A percentile compares a stretch with the other conserved stretches of the same genome.
Conservation (phyloP, 2,329 filamentous ascomycete genomes). For the Xylariales sp. region DNA sequence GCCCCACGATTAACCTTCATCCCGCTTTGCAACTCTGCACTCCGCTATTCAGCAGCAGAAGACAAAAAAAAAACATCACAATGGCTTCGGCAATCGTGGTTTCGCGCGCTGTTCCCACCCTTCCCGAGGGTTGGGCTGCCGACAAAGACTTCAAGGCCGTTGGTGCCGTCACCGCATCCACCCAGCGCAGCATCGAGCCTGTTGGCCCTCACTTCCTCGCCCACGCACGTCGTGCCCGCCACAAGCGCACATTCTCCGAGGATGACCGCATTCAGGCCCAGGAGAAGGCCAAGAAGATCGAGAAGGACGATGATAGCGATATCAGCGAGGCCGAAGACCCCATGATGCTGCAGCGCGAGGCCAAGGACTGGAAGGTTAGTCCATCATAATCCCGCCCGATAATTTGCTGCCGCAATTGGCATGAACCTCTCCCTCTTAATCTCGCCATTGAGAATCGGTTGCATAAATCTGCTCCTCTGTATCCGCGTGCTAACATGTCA, state of each 20-base stretch:
- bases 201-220: conserved; percentile 97
- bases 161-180: conserved; percentile 70
- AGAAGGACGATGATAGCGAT: conserved; percentile 84
- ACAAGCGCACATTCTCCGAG: conserved; percentile 97
- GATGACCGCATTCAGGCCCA: conserved; percentile 97
- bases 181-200: conserved; percentile 86
- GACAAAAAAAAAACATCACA: too few relatives aligned
- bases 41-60: conserved; percentile 10
- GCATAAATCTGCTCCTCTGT: too few relatives aligned
- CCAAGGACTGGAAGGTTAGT: conserved; percentile 97
- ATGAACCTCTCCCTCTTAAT: too few relatives aligned
- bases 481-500: not conserved
- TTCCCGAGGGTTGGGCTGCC: conserved; percentile 76
- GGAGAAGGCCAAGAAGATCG: conserved; percentile 90
- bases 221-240: conserved; percentile 89
- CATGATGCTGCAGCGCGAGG: conserved; percentile 84
- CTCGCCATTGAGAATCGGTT: too few relatives aligned
- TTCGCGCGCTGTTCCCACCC: conserved; percentile 63
- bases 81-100: conserved; percentile 66
- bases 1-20: conserved; percentile 8
- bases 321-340: conserved; percentile 93
- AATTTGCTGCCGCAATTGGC: too few relatives aligned
- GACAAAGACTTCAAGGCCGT: conserved; percentile 91
- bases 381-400: not conserved
- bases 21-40: conserved; percentile 6